Evolutionary conservation across 129 eudicot genomes (phyloP).

Genomic region (Saussurea involucrata): DNA sequence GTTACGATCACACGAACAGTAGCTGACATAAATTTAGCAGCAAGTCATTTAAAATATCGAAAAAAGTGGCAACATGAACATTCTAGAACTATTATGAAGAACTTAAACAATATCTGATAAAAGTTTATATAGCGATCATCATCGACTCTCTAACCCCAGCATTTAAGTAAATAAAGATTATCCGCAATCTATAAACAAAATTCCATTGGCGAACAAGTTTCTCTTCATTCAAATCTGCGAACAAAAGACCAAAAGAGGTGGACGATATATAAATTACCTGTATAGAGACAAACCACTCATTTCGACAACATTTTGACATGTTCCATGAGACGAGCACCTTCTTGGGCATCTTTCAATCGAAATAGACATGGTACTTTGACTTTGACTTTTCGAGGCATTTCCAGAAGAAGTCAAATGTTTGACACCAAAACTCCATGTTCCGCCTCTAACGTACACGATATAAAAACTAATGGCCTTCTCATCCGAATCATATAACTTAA

Average conservation of each 20-base stretch:
- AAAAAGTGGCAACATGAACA: background rate
- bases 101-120: background rate
- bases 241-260: background rate
- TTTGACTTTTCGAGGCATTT: slow-evolving; percentile 37
- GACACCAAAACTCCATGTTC: slow-evolving; percentile 85
- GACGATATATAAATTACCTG: slow-evolving; percentile 48
- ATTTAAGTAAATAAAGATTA: background rate
- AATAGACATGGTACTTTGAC: slow-evolving; percentile 67
- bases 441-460: slow-evolving; percentile 71
- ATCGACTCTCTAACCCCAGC: background rate
- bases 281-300: slow-evolving; percentile 76
- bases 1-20: slow-evolving; percentile 83
- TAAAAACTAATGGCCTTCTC: slow-evolving; percentile 67
- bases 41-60: background rate
- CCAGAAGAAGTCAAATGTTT: slow-evolving; percentile 38
- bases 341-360: slow-evolving; percentile 90
- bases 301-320: slow-evolving; percentile 72
- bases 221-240: background rate
- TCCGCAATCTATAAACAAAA: background rate
- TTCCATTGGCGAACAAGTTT: background rate
- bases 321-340: slow-evolving; percentile 84
- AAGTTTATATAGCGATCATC: background rate
- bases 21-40: slow-evolving; percentile 46
- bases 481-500: slow-evolving; percentile 63
- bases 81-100: background rate